Base-by-base conservation (phyloP, 2,329 filamentous ascomycete species). In the Hymenoscyphus linearis region DNA sequence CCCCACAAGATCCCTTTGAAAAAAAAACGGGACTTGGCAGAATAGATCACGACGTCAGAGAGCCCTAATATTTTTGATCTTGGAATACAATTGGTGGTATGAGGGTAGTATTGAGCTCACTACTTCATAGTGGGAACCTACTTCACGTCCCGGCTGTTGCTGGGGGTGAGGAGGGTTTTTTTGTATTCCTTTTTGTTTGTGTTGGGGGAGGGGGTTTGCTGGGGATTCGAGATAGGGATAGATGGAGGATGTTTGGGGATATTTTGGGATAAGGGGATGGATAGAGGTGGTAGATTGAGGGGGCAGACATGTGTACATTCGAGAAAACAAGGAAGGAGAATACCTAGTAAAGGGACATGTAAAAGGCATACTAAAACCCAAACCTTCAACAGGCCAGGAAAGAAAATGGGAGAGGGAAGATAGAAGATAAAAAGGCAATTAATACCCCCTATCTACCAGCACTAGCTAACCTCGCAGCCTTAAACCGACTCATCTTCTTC, bases 401-500 rank as follows among this genome's bases (percentile, higher is more conserved):
- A 40, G 16, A 13, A 37, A 37, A n/a, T n/a, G n/a, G 2, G 18
- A 13, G 34, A n/a, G 35, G 34, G 31, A 16, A 9, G 26, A 53
- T 5, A 27, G 12, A 40, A 16, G 25, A 54, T 34, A 35, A 14
- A 47, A 25, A 50, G 37, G 37, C 13, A 3, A 3, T 25, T 4
- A 10, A 7, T 50, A 56, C 18, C 36, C 55, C 27, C 70, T 77
- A 85, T 62, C 80, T 77, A 70, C 75, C 80, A 31, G 81, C 81
- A 70, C 75, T 80, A 31, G 81, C 81, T 60, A 91, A 75, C 64
- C 85, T 81, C 2, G 88, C 88, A 55, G 88, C 87, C 76, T 85
- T 90, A 76, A 92, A 92, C 64, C 86, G 83, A 77, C 88, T 91
- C 65, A 91, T 74, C 68, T 82, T 84, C 74, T 82, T 83, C 56